Base-by-base conservation (phyloP, 768 basidiomycete species). In the Auriscalpium vulgare region DNA sequence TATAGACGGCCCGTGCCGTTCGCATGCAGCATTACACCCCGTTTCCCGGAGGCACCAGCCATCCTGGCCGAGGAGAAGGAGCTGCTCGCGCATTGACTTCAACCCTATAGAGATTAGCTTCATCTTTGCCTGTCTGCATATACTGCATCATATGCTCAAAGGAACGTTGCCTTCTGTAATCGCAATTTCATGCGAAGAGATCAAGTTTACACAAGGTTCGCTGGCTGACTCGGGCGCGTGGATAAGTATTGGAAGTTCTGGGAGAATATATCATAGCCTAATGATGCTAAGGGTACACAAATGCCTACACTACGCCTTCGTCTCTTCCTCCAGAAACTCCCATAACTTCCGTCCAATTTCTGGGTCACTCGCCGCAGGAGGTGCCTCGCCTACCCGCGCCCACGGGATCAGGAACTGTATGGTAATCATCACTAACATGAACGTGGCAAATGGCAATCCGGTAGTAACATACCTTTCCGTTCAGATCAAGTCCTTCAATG, bases 381-480 rank as follows among this genome's bases (percentile, higher is more conserved):
- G 61, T 4, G 60, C 56, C 46, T 59, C 59, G 4, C 65, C 66
- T 8, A 65, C 47, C 6, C 65, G 51, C 2, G 65, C 67, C 65
- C 64, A 67, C 0, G 67, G 67, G 43, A 67, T 57, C 10, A 67
- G 51, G 45, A 64, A 69, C 64, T 38, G 38, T 23, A 34, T 34
- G 38, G 8, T 16, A 34, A 13, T 46, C n/a, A 21, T 8, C 37
- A 13, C 35, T 8, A 37, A 9, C 4, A 34, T 14, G 35, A 29
- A 11, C 6, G 19, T 14, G 34, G 16, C 21, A 10, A n/a, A 10
- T 14, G 34, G 16, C 21, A 10, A n/a, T 7, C 29, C 29, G 29
- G 29, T 29, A 29, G 29, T 5, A 46, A 19, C 21, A 29, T 1
- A 71, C 71, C 59, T 71, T 67, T 21, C 74, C 73, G 46, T 70